A percentile compares a stretch with the other conserved stretches of the same genome.
These are phyloP conservation scores for Ogataea pilisensis DNA, from an alignment of 805 yeast genomes.

Conservation along the genomic window DNA sequence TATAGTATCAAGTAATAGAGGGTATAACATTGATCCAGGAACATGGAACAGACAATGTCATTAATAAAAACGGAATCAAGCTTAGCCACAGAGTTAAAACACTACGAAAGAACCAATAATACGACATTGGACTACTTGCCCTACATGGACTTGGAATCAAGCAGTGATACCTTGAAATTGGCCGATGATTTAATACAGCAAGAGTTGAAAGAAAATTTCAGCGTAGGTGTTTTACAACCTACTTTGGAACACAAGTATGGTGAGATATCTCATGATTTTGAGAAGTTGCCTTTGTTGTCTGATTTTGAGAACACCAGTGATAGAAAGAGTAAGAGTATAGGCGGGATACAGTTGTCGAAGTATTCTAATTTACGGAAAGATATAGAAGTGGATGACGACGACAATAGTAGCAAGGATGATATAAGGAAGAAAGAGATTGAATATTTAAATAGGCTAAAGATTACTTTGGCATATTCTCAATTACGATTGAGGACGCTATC, in stretches of 20 bases:
- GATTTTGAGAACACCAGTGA: neutral
- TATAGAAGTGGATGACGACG: neutral
- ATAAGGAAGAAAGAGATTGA: slow-evolving; percentile 9
- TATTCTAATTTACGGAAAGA: slow-evolving; percentile 17
- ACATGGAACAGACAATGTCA: too few relatives aligned
- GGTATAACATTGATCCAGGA: too few relatives aligned
- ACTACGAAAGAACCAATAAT: too few relatives aligned
- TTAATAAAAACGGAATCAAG: too few relatives aligned
- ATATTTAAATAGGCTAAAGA: slow-evolving; percentile 25
- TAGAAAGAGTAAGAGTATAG: slow-evolving; percentile 3
- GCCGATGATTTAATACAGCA: slow-evolving; percentile 20
- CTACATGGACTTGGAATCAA: slow-evolving; percentile 22
- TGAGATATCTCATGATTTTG: neutral
- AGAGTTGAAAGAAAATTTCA: slow-evolving; percentile 17
- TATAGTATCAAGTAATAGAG: too few relatives aligned
- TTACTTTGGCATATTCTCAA: slow-evolving; percentile 37
- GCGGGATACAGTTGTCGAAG: slow-evolving; percentile 17
- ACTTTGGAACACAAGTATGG: neutral
- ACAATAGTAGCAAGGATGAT: neutral
- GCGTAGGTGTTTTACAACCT: slow-evolving; percentile 14
- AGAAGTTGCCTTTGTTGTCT: neutral
- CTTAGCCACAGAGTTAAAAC: too few relatives aligned
- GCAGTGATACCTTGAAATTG: slow-evolving; percentile 13
- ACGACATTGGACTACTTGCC: slow-evolving; percentile 21
- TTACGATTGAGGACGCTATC: slow-evolving; percentile 37